These are phyloP conservation scores for Sporisorium scitamineum DNA, from an alignment of 1,284 basidiomycete genomes.

Conservation along the genomic window DNA sequence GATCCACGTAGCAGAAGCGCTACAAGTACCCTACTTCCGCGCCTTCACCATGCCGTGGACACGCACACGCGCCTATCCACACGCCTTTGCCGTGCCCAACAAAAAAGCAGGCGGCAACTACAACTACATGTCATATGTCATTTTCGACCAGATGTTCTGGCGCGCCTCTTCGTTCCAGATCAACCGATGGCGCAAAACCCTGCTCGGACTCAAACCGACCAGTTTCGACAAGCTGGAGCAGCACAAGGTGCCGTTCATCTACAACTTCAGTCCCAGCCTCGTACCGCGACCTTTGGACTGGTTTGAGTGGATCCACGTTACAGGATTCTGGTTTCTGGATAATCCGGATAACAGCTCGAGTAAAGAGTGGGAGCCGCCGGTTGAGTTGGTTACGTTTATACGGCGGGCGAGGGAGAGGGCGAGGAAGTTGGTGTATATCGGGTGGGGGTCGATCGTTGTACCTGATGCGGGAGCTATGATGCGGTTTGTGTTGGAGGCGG, in stretches of 20 bases:
- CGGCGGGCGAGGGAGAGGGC: conserved; percentile 77
- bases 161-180: conserved; percentile 86
- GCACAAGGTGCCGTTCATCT: conserved; percentile 95
- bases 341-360: conserved; percentile 84
- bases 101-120: conserved; percentile 91
- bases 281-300: conserved; percentile 81
- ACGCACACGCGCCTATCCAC: conserved; percentile 88
- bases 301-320: conserved; percentile 97
- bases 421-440: conserved; percentile 96
- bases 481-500: conserved; percentile 86
- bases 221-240: conserved; percentile 92
- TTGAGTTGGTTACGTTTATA: conserved; percentile 84
- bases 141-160: conserved; percentile 99
- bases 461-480: conserved; percentile 93
- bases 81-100: conserved; percentile 94
- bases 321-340: conserved; percentile 72
- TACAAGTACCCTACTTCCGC: conserved; percentile 91
- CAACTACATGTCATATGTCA: conserved; percentile 95
- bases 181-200: conserved; percentile 88
- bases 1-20: conserved; percentile 94
- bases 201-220: conserved; percentile 82
- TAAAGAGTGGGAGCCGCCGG: conserved; percentile 85
- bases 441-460: conserved; percentile 98
- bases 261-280: conserved; percentile 90
- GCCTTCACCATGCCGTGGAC: conserved; percentile 86